phyloP scores from a whole-genome alignment of 1,284 basidiomycete species.

The Heterobasidion irregulare region DNA sequence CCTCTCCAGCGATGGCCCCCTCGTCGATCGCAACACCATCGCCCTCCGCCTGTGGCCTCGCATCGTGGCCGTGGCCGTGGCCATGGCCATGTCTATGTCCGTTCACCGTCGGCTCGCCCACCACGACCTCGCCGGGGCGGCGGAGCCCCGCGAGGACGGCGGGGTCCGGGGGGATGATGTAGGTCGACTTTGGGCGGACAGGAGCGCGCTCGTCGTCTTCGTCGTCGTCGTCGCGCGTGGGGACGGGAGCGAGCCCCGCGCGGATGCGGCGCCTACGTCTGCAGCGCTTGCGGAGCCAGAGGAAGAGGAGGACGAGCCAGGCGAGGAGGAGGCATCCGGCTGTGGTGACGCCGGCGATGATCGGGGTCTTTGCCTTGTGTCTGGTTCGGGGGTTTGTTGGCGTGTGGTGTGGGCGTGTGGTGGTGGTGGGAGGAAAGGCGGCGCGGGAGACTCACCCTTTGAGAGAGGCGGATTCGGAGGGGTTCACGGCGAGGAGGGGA shows the following conservation, averaged over 20 bases:
- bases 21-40: no score
- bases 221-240: constrained; percentile 16
- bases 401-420: not conserved
- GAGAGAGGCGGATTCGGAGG: not conserved
- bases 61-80: not conserved
- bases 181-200: constrained; percentile 14
- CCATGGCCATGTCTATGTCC: constrained; percentile 6
- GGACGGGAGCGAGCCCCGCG: constrained; percentile 16
- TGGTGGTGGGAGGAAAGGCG: not conserved
- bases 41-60: no score
- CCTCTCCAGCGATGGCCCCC: no score
- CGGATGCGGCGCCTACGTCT: constrained; percentile 19
- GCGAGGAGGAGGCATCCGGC: constrained; percentile 42
- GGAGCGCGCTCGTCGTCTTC: constrained; percentile 18
- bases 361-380: constrained; percentile 49
- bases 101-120: constrained; percentile 5
- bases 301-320: constrained; percentile 32
- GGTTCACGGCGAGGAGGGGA: not conserved
- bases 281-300: constrained; percentile 26
- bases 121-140: constrained; percentile 31
- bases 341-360: constrained; percentile 54
- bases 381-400: constrained; percentile 21
- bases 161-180: constrained; percentile 60
- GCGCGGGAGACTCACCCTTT: not conserved
- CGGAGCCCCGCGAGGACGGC: constrained; percentile 45